Evolutionary conservation across 2,329 filamentous ascomycete species (phyloP), one percentile per base, ranked within the genome.

Genomic region (Coccinonectria pachysandricola): DNA sequence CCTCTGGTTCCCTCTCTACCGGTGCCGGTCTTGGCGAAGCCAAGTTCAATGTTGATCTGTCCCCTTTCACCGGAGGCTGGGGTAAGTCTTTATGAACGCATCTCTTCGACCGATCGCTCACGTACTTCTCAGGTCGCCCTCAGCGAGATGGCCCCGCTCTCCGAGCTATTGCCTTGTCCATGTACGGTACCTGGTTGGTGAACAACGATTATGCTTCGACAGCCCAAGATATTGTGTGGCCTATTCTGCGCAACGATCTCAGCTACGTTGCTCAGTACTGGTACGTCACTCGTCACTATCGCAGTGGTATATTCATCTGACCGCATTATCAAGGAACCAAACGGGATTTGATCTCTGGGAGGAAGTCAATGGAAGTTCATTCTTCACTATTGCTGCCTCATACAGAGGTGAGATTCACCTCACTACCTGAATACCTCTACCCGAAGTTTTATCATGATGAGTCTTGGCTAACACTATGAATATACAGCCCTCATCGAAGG

Each of bases 301-400:
- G 3, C 11, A 7, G 10, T 7, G n/a, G 14, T 7, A 7, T 6
- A 7, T 5, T n/a, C n/a, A 7, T 9, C 8, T 18, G 8, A 13
- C 33, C 35, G 15, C 41, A 9, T 6, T 7, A 1, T 4, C 2
- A 5, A 63, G 59, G 66, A 72, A 71, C 46, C 53, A 62, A 36
- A 70, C 67, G 0, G 68, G 69, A 5, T 91, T 75, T 44, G 84
- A 92, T 50, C 65, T 92, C 3, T 91, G 84, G 84, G 84, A 91
- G 50, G 84, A 91, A 50, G 71, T 87, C 9, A 60, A 64, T 13
- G 79, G 81, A 20, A 76, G 71, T 12, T 86, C 80, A 1, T 91
- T 87, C 61, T 92, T 88, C 54, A 91, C 83, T 2, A 58, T 75
- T 16, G 71, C 74, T 3, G 67, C 69, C 20, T 73, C 81, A 34